Conservation (phyloP, 2,329 filamentous ascomycete genomes). For the Beauveria sp. region DNA sequence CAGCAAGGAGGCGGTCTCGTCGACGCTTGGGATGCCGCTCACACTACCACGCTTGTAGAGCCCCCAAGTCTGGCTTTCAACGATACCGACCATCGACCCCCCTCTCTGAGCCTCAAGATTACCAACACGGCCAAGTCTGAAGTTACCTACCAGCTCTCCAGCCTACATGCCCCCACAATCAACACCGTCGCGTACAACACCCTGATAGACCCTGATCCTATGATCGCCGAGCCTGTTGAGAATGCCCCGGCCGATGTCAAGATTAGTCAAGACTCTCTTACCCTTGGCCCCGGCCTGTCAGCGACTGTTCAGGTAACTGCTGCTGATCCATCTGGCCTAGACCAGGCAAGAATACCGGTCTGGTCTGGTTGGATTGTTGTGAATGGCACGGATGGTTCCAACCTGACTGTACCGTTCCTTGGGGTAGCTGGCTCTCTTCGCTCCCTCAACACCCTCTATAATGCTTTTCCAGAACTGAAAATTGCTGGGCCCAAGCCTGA, state of each 20-base stretch:
- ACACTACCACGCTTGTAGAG: slow-evolving; percentile 44
- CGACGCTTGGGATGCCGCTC: slow-evolving; percentile 51
- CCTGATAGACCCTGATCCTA: not conserved
- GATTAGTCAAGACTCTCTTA: slow-evolving; percentile 35
- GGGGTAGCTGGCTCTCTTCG: slow-evolving; percentile 21
- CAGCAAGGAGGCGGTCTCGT: slow-evolving; percentile 55
- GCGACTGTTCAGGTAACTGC: slow-evolving; percentile 38
- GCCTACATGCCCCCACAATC: slow-evolving; percentile 31
- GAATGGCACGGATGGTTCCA: slow-evolving; percentile 27
- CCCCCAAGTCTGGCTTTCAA: slow-evolving; percentile 55
- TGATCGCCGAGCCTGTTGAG: slow-evolving; percentile 21
- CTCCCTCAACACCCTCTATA: not conserved
- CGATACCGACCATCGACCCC: slow-evolving; percentile 49
- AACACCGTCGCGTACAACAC: not conserved
- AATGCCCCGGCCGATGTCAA: slow-evolving; percentile 32
- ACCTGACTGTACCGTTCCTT: slow-evolving; percentile 31
- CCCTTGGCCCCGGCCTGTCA: slow-evolving; percentile 32
- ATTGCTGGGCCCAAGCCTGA: not conserved
- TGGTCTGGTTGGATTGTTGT: slow-evolving; percentile 36
- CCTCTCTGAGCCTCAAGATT: slow-evolving; percentile 44
- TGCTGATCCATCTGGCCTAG: slow-evolving; percentile 28
- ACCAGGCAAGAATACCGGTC: slow-evolving; percentile 26
- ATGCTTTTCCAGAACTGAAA: not conserved
- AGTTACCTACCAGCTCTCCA: slow-evolving; percentile 43
- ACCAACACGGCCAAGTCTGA: slow-evolving; percentile 42